Base-by-base conservation (phyloP, 164 flowering plant genomes). In the Nymphaea colorata region DNA sequence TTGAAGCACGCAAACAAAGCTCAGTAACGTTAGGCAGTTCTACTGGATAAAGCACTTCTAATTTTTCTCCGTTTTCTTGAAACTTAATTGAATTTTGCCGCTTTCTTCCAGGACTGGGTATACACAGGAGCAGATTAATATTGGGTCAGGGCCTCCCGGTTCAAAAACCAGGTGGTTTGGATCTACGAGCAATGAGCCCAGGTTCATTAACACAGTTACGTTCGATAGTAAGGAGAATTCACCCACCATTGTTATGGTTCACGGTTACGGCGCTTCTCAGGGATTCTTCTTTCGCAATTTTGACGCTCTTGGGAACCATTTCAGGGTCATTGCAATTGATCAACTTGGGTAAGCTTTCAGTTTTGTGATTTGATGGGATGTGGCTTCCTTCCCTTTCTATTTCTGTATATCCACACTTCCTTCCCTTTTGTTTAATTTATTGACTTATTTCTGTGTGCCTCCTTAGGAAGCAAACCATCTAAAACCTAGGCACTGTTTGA, bases 181-280 rank as follows among this genome's bases (percentile, higher is more conserved):
- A 10, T 91, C 96, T 44, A 17, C 81, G 0, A 91, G 91, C 74
- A 72, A 87, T 69, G 85, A 86, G 69, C 83, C 92, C 2, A 82
- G 98, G 79, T 95, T 88, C 69, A 86, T 92, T 72, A 95, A 95
- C 76, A 86, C 98, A 3, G 85, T 95, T 43, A 87, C 94, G 10
- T 92, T 92, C 72, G 91, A 87, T 36, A 75, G 87, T 77, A 85
- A 80, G 71, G 90, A 82, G 65, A 89, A 69, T 59, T 66, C 91
- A 42, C 98, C 99, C 3, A 90, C 98, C 2, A 85, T 95, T 44
- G 97, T 91, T 16, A 90, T 95, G 99, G 85, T 94, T 69, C 99
- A 92, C 74, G 99, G 99, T 36, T 95, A 92, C 76, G 99, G 72
- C 70, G 98, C 98, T 62, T 90, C 98, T 64, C 98, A 86, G 65